These are phyloP conservation scores for Coniferiporia weirii DNA, from an alignment of 1,284 basidiomycete genomes.

Conservation along the genomic window DNA sequence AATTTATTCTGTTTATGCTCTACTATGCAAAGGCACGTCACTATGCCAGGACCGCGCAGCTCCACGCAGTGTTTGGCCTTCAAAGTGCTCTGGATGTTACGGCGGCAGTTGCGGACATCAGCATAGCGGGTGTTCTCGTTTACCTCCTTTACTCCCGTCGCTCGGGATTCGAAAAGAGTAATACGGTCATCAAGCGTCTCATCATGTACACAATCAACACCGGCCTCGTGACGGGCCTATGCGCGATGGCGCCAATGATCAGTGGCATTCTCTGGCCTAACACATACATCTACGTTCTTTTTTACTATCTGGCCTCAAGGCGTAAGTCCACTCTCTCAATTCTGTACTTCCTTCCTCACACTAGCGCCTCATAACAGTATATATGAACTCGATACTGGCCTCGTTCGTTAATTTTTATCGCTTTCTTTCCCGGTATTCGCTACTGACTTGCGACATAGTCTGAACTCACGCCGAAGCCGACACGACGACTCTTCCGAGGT, in stretches of 20 bases:
- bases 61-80: not conserved
- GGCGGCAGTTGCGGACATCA: not conserved
- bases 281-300: not conserved
- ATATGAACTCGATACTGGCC: not conserved
- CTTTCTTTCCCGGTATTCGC: not conserved
- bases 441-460: not conserved
- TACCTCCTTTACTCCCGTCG: slow-evolving; percentile 2
- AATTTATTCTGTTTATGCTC: not conserved
- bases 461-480: not conserved
- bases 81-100: not conserved
- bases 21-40: not conserved
- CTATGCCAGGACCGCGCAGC: not conserved
- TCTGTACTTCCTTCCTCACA: not conserved
- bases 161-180: slow-evolving; percentile 1
- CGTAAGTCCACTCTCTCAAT: not conserved
- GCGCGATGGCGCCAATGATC: not conserved
- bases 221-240: slow-evolving; percentile 8
- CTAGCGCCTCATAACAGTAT: not conserved
- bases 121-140: slow-evolving; percentile 4
- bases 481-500: not conserved
- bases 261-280: not conserved
- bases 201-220: slow-evolving; percentile 10
- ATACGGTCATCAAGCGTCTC: slow-evolving; percentile 2
- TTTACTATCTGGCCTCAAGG: not conserved
- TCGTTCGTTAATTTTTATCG: not conserved